Base-by-base conservation (phyloP, 1,284 basidiomycete species). In the Termitomyces sp. region DNA sequence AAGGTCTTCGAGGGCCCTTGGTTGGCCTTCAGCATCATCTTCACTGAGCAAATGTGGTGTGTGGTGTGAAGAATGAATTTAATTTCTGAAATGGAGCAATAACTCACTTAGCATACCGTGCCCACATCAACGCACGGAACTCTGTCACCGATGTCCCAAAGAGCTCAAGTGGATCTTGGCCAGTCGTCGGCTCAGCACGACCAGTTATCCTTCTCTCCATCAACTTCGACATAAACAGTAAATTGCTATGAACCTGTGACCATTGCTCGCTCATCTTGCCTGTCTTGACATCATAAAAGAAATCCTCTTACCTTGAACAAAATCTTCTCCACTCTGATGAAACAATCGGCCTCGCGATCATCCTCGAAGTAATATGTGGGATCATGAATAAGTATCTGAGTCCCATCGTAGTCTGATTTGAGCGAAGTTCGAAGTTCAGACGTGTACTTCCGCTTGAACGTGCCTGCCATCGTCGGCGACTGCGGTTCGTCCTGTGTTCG, bases 121-220 rank as follows among this genome's bases (percentile, higher is more conserved):
- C 63, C 68, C 68, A 71, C 11, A 69, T 52, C n/a, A 71, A 62
- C 0, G 66, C 67, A 33, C 68, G 61, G 45, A 63, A 67, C 46
- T 70, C 67, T 16, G 62, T 61, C 9, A 60, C 49, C 13, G 61
- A 59, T 10, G 61, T 47, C 10, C 53, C 56, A 35, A 60, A 54
- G 16, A 68, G 58, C 1, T 57, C 46, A 26, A 67, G 40, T 1
- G 64, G 62, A 3, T 57, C 53, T 5, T 53, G 44, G 24, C 55
- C 30, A 44, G 52, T 50, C 10, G 31, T 54, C 11, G 52, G 45
- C 33, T 54, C 40, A 40, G 50, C 14, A 49, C 54, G 54, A 46
- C 49, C 47, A 3, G 11, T 34, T 44, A 56, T 49, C 43, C 55
- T 50, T 31, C 26, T 50, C 16, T 48, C 45, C 35, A 56, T 50